Percentiles rank a stretch among this genome's conserved stretches.
Evolutionary conservation across 305 asterid species (phyloP).

Genomic region (Petunia hybrid): DNA sequence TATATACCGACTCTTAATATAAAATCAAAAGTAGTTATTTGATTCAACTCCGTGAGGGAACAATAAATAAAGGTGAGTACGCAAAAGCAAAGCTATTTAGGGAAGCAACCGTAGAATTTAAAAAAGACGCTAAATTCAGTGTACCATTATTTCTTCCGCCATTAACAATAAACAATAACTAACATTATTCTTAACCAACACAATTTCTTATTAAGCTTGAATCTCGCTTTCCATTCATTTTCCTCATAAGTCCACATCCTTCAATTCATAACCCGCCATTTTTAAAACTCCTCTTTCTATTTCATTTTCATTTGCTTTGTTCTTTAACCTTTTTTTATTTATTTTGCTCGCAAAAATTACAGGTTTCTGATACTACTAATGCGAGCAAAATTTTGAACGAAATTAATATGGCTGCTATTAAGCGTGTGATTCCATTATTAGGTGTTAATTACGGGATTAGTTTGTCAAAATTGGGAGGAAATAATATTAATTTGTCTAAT

Average conservation of each 20-base stretch:
- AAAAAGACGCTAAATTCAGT: neutral
- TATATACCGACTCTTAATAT: no score
- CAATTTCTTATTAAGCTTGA: conserved; percentile 16
- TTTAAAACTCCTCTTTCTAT: neutral
- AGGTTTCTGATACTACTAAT: conserved; percentile 2
- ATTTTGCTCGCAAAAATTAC: conserved; percentile 19
- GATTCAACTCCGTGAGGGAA: no score
- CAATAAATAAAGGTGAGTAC: no score
- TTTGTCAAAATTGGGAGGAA: conserved; percentile 39
- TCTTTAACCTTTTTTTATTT: neutral
- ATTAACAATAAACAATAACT: neutral
- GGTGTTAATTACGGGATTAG: conserved; percentile 40
- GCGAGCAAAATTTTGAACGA: conserved; percentile 22
- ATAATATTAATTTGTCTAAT: conserved; percentile 34
- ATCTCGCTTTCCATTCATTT: conserved; percentile 27
- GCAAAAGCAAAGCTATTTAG: neutral
- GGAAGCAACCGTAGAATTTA: neutral
- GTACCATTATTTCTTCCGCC: conserved; percentile 16
- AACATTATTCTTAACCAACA: conserved; percentile 11
- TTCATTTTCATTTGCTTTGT: neutral
- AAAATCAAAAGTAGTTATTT: no score
- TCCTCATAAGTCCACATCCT: conserved; percentile 5
- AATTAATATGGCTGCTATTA: conserved; percentile 41
- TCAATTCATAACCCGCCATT: neutral
- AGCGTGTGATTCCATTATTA: conserved; percentile 44